phyloP scores from a whole-genome alignment of 1,139 yeast genomes.

The Yamadazyma diospyri region DNA sequence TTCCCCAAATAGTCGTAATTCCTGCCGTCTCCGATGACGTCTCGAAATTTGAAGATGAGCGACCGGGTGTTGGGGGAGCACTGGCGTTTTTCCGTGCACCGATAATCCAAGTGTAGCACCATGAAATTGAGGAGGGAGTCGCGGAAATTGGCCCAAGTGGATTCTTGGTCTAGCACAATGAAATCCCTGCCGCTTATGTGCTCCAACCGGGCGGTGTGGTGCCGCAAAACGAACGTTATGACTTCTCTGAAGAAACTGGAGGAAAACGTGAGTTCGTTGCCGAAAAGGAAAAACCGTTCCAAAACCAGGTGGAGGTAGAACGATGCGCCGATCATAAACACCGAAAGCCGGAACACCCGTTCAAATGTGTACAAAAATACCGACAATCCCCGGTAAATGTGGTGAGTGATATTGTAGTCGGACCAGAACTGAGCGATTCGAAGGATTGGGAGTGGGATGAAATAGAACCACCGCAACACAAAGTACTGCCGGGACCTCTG shows the following conservation, averaged over 20 bases:
- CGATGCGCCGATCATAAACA: slow-evolving; percentile 20
- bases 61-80: slow-evolving; percentile 14
- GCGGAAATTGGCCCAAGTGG: not conserved
- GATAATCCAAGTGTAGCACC: slow-evolving; percentile 2
- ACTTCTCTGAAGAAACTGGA: slow-evolving; percentile 27
- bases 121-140: not conserved
- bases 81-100: not conserved
- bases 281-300: slow-evolving; percentile 20
- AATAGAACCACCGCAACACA: not conserved
- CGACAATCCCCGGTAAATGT: slow-evolving; percentile 2
- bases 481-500: not conserved
- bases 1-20: no score
- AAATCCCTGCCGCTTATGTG: slow-evolving; percentile 1
- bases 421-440: slow-evolving; percentile 20
- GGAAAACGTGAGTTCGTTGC: slow-evolving; percentile 31
- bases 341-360: slow-evolving; percentile 16
- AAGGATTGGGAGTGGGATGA: not conserved
- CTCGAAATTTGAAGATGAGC: slow-evolving; percentile 28
- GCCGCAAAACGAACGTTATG: slow-evolving; percentile 24
- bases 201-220: slow-evolving; percentile 13
- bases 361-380: slow-evolving; percentile 9
- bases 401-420: slow-evolving; percentile 10
- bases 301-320: slow-evolving; percentile 14
- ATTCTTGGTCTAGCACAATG: not conserved
- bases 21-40: no score